Base-by-base conservation (phyloP, 192 early-diverging fungal genomes). In the Podila epigama region DNA sequence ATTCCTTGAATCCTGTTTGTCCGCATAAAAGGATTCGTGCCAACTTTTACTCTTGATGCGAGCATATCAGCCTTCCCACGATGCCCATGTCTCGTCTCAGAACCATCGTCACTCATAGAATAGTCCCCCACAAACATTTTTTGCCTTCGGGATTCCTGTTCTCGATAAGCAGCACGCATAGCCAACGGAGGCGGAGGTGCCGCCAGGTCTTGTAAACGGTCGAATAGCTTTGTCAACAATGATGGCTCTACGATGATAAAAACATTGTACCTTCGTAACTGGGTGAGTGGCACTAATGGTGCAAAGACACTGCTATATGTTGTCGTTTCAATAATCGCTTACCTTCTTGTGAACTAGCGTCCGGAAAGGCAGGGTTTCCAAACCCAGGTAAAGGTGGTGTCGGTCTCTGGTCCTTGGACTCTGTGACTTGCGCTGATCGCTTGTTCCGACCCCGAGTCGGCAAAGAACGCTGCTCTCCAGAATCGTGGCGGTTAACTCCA, bases 41-140 rank as follows among this genome's bases (percentile, higher is more conserved):
- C 73, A 53, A 77, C 44, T 50, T 39, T 59, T 75, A 12, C 51
- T 7, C 18, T 29, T 50, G 8, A 20, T 31, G 27, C 27, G 37
- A 41, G n/a, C n/a, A 40, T 15, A 5, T 40, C 25, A 5, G 16
- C 8, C 15, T n/a, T n/a, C n/a, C n/a, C n/a, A n/a, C n/a, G n/a
- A n/a, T n/a, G n/a, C n/a, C n/a, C n/a, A n/a, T n/a, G n/a, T n/a
- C n/a, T n/a, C n/a, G n/a, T n/a, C n/a, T n/a, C n/a, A n/a, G n/a
- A n/a, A n/a, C 31, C 52, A 12, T 40, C 60, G 1, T 58, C 44
- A 9, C 56, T 53, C 66, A 77, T 63, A 32, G 56, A 68, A 8
- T 77, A 77, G 35, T 77, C 73, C 9, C 73, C 73, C 3, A 77
- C 73, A 64, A 68, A 77, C 18, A 77, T 31, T 34, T 68, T 77